Evolutionary conservation across 2,329 filamentous ascomycete genomes (phyloP).

Genomic region (Cercospora berteroae): DNA sequence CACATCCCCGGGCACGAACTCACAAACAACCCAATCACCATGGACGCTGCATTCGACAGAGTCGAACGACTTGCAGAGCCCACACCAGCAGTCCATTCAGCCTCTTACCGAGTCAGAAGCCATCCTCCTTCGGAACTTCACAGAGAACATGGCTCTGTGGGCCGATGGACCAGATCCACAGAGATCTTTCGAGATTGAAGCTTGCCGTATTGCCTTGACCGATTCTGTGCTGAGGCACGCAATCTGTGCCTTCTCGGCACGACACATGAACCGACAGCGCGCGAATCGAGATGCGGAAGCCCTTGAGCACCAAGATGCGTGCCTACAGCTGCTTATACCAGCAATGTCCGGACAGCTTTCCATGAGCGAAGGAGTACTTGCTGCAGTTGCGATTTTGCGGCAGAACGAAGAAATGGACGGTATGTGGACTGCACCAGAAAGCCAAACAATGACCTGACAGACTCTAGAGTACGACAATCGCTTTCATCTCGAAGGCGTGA

Average conservation of each 20-base stretch:
- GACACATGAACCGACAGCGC: conserved; percentile 45
- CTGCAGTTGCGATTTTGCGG: conserved; percentile 51
- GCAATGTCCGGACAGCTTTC: conserved; percentile 45
- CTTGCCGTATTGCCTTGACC: conserved; percentile 48
- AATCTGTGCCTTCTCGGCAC: conserved; percentile 48
- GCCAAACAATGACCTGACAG: not conserved
- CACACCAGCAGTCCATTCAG: not conserved
- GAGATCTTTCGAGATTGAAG: conserved; percentile 44
- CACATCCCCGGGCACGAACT: not conserved
- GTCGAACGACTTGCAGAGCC: not conserved
- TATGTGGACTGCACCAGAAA: not conserved
- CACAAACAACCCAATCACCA: not conserved
- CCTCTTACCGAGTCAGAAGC: conserved; percentile 13
- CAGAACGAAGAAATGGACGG: conserved; percentile 50
- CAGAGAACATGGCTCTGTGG: conserved; percentile 23
- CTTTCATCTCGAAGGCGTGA: conserved; percentile 42
- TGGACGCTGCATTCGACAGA: not conserved
- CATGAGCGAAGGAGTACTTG: conserved; percentile 49
- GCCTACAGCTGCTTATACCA: conserved; percentile 49
- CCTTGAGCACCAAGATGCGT: conserved; percentile 47
- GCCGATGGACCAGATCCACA: conserved; percentile 18
- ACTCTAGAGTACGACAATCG: conserved; percentile 37
- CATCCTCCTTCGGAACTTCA: conserved; percentile 19
- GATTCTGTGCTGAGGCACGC: conserved; percentile 50
- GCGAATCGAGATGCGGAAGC: conserved; percentile 44